phyloP scores from a whole-genome alignment of 768 basidiomycete genomes.

The Serendipita sp. region DNA sequence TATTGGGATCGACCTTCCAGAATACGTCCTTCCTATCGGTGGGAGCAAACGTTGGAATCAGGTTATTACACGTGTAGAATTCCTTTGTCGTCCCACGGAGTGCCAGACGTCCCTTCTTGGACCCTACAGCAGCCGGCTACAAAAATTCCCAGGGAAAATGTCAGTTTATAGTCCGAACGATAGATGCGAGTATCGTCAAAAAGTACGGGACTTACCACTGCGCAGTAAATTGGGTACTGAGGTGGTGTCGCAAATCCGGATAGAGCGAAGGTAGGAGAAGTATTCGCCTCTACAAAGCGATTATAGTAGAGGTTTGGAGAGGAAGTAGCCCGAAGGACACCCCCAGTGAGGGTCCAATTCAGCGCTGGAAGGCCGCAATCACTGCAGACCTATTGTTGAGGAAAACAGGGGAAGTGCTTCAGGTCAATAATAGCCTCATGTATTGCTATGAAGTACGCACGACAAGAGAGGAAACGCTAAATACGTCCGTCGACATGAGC shows the following conservation, averaged over 20 bases:
- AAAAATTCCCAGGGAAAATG: neutral
- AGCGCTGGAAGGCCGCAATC: too few relatives aligned
- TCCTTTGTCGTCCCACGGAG: neutral
- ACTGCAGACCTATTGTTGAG: too few relatives aligned
- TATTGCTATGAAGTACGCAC: neutral
- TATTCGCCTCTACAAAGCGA: too few relatives aligned
- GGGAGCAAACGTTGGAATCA: neutral
- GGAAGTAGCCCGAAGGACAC: too few relatives aligned
- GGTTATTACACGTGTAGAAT: neutral
- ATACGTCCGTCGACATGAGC: neutral
- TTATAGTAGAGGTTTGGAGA: too few relatives aligned
- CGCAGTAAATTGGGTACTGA: neutral
- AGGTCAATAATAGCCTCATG: too few relatives aligned
- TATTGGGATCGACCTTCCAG: neutral
- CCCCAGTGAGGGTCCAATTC: too few relatives aligned
- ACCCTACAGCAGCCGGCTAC: neutral
- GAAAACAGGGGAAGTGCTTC: too few relatives aligned
- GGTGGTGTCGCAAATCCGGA: neutral
- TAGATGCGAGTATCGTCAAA: neutral
- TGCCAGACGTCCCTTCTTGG: neutral
- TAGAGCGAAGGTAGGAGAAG: too few relatives aligned
- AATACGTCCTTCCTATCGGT: neutral
- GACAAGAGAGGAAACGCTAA: neutral
- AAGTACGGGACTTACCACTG: neutral
- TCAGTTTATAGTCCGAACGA: too few relatives aligned